Evolutionary conservation across 495 filamentous ascomycete species (phyloP), one percentile per base, ranked within the genome.

Genomic region (Neurospora cerealis): DNA sequence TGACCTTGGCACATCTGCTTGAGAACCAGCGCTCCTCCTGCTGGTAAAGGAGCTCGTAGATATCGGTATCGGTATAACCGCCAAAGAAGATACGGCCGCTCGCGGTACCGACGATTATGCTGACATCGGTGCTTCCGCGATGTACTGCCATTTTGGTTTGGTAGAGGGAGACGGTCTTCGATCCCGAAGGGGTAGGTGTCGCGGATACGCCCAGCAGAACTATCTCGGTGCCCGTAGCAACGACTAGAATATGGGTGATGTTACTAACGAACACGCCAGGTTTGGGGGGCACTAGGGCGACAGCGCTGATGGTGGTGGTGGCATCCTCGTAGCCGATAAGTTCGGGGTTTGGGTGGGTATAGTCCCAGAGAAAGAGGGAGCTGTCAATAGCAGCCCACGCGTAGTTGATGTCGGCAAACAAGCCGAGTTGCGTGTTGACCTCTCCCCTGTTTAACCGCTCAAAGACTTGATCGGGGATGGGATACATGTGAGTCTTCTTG

Each of bases 381-480:
- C 96, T 97, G 83, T 99, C 96, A 78, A 99, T 97, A 1, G 93
- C 87, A 28, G 96, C 91, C 94, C 95, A 99, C 62, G 95, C 95
- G 83, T 98, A 95, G 73, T 93, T 93, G 76, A 99, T 81, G 80
- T 94, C 91, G 28, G 96, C 93, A 81, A 99, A 97, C 46, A 98
- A 83, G 28, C 96, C 96, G 91, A 98, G 96, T 78, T 87, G 89
- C 13, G 95, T 96, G 34, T 90, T 90, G 3, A 97, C 89, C 75
- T 95, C 89, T 69, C 92, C 92, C 28, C 87, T 83, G 80, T 99
- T 96, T 80, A 94, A 93, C 77, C 96, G 94, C 73, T 93, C 91
- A 78, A 98, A 94, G 40, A 98, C 91, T 73, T 87, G 86, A 74
- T 98, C 92, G 42, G 96, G 96, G 36, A 98, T 94, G 71, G 91